Conservation (phyloP, 805 yeast species). For the Wickerhamiella occidentalis region DNA sequence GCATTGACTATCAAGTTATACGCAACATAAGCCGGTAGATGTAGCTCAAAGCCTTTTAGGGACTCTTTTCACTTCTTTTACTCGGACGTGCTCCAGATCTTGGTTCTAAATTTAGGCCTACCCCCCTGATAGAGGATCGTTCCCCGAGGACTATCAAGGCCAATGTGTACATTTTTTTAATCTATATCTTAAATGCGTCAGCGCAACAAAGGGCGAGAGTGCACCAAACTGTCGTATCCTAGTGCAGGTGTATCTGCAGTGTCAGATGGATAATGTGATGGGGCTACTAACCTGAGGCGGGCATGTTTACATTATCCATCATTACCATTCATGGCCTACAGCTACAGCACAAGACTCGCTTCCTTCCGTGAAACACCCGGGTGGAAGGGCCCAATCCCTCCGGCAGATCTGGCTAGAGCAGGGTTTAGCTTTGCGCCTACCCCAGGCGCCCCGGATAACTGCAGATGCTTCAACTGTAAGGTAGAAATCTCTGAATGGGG, state of each 20-base stretch:
- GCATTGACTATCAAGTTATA: no score
- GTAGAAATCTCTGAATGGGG: constrained; percentile 6
- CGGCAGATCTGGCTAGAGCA: constrained; percentile 7
- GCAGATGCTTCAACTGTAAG: constrained; percentile 8
- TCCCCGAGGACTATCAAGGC: constrained; percentile 79
- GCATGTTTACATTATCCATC: neutral
- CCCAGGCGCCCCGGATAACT: neutral
- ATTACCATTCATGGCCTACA: neutral
- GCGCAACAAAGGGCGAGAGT: constrained; percentile 64
- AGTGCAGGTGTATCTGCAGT: constrained; percentile 69
- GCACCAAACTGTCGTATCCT: constrained; percentile 82
- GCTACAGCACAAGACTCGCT: constrained; percentile 3
- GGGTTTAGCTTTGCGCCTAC: constrained; percentile 7
- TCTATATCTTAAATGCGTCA: constrained; percentile 65
- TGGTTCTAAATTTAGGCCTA: constrained; percentile 37
- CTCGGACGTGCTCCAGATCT: constrained; percentile 26
- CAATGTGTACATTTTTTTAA: constrained; percentile 73
- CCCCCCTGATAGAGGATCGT: constrained; percentile 97
- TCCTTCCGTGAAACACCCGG: neutral
- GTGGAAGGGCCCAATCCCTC: neutral
- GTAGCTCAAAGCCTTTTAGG: no score
- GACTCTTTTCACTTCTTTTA: no score
- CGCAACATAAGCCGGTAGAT: no score
- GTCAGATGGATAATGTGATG: constrained; percentile 86
- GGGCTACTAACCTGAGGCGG: no score